phyloP scores from a whole-genome alignment of 495 filamentous ascomycete species.

The Aspergillus baeticus region DNA sequence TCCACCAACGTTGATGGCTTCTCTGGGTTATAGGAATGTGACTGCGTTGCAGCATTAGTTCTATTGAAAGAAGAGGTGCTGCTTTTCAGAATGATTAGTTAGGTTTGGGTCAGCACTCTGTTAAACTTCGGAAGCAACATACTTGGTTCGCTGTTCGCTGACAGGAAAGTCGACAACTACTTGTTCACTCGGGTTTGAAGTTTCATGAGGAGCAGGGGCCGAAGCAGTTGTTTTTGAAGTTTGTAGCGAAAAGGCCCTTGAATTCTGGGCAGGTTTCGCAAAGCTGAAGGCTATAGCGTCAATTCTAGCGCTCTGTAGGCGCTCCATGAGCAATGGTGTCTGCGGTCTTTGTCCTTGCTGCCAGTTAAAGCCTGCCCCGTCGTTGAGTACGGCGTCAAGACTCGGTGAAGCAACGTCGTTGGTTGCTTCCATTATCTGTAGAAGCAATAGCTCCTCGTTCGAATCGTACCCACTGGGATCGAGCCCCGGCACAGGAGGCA shows the following conservation, averaged over 20 bases:
- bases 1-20: not conserved
- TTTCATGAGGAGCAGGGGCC: not conserved
- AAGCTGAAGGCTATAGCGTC: constrained; percentile 38
- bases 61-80: not conserved
- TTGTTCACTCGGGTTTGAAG: not conserved
- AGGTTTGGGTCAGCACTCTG: too few species aligned
- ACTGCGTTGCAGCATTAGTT: not conserved
- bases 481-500: not conserved
- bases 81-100: too few species aligned
- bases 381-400: constrained; percentile 13
- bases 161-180: not conserved
- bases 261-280: constrained; percentile 27
- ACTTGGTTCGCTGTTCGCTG: not conserved
- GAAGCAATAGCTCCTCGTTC: constrained; percentile 23
- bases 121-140: too few species aligned
- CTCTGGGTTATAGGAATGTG: not conserved
- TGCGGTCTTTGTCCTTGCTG: constrained; percentile 1
- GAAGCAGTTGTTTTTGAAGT: constrained; percentile 8
- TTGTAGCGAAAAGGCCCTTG: constrained; percentile 26
- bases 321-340: constrained; percentile 30
- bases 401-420: constrained; percentile 14
- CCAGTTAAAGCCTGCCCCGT: not conserved
- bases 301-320: constrained; percentile 29
- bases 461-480: constrained; percentile 8
- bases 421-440: constrained; percentile 19